These are phyloP conservation scores for Schizophyllum commune DNA, from an alignment of 1,284 basidiomycete species.

Conservation along the genomic window DNA sequence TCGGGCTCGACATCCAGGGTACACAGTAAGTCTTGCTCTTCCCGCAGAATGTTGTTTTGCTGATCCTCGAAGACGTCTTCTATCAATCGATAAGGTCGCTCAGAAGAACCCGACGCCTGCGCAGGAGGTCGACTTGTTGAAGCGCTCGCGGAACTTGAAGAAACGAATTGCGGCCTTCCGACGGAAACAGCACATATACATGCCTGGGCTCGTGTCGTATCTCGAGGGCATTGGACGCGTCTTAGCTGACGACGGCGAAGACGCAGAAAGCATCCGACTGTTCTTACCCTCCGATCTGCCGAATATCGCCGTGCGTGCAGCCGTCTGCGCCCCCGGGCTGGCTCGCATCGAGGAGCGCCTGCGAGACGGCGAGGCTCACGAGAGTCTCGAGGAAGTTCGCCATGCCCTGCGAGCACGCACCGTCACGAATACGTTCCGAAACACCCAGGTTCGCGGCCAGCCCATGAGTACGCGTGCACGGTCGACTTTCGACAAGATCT, in stretches of 20 bases:
- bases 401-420: neutral
- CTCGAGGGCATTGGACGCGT: neutral
- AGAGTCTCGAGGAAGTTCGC: neutral
- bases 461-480: conserved; percentile 18
- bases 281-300: neutral
- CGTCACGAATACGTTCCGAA: conserved; percentile 2
- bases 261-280: neutral
- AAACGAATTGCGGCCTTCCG: neutral
- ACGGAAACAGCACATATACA: neutral
- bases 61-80: neutral
- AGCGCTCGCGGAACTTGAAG: neutral
- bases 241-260: neutral
- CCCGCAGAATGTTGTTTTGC: neutral
- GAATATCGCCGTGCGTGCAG: neutral
- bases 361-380: neutral
- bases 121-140: neutral
- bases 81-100: neutral
- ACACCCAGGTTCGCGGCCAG: conserved; percentile 15
- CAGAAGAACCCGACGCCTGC: neutral
- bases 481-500: conserved; percentile 6
- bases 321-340: neutral
- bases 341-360: neutral
- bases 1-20: neutral
- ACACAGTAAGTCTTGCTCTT: neutral
- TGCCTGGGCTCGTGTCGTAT: neutral